Conservation (phyloP, 257 asterid genomes). For the Buddleja alternifolia region DNA sequence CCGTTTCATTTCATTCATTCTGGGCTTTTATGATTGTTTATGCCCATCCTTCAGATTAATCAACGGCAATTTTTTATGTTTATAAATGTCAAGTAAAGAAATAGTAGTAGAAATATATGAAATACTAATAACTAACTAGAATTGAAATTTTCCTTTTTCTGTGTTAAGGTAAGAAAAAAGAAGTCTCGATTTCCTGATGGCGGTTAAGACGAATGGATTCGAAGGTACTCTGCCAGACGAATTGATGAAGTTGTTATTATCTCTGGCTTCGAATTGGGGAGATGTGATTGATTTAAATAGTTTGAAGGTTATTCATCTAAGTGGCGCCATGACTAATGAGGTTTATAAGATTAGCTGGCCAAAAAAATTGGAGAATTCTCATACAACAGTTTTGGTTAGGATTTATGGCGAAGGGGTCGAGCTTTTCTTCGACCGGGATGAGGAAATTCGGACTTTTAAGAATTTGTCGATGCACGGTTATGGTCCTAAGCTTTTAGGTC, state of each 20-base stretch:
- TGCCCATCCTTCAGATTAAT: too few relatives aligned
- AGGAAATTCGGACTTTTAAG: slow-evolving; percentile 74
- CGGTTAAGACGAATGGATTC: slow-evolving; percentile 62
- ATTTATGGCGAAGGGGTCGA: slow-evolving; percentile 88
- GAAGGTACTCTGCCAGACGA: slow-evolving; percentile 68
- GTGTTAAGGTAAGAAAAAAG: slow-evolving; percentile 22
- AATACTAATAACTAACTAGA: not conserved
- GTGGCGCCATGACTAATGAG: slow-evolving; percentile 90
- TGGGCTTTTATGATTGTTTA: slow-evolving; percentile 1
- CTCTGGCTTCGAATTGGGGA: slow-evolving; percentile 69
- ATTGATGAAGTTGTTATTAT: slow-evolving; percentile 47
- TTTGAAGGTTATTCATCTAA: slow-evolving; percentile 60
- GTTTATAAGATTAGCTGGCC: slow-evolving; percentile 80
- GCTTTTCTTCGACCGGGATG: slow-evolving; percentile 72
- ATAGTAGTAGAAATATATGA: too few relatives aligned
- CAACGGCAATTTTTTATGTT: too few relatives aligned
- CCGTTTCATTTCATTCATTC: not conserved
- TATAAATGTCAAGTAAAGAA: too few relatives aligned
- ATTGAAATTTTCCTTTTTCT: slow-evolving; percentile 9
- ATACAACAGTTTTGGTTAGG: slow-evolving; percentile 73
- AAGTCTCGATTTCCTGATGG: slow-evolving; percentile 50
- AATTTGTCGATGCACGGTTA: slow-evolving; percentile 61
- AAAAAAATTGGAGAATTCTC: slow-evolving; percentile 32
- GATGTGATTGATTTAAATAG: slow-evolving; percentile 50
- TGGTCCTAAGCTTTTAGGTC: slow-evolving; percentile 83